Conservation (phyloP, 495 filamentous ascomycete species). For the Tuber microsphaerosporum region DNA sequence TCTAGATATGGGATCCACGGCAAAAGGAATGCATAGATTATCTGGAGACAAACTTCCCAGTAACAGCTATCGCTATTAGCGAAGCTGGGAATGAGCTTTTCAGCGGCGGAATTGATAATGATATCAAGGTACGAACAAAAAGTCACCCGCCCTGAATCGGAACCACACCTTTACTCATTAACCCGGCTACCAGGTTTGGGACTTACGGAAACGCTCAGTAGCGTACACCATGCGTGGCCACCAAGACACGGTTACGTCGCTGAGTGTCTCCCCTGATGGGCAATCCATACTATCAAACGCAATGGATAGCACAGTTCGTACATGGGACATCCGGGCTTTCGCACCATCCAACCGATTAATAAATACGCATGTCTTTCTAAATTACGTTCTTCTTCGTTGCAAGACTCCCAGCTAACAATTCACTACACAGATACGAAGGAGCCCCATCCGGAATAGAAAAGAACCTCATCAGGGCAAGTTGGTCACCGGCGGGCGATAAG, state of each 20-base stretch:
- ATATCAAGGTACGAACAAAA: slow-evolving; percentile 63
- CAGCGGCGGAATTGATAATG: slow-evolving; percentile 91
- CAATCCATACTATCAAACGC: slow-evolving; percentile 85
- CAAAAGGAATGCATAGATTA: slow-evolving; percentile 83
- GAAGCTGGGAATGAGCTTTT: slow-evolving; percentile 95
- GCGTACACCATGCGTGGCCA: slow-evolving; percentile 85
- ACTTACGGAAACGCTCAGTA: slow-evolving; percentile 80
- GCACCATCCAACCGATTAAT: slow-evolving; percentile 78
- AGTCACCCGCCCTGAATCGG: not conserved
- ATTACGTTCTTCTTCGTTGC: not conserved
- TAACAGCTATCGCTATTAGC: slow-evolving; percentile 81
- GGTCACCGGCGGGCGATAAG: slow-evolving; percentile 77
- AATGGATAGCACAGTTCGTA: slow-evolving; percentile 85
- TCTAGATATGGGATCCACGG: slow-evolving; percentile 81
- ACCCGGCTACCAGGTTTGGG: slow-evolving; percentile 52
- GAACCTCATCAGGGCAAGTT: slow-evolving; percentile 85
- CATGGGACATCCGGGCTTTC: slow-evolving; percentile 95
- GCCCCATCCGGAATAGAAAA: slow-evolving; percentile 81
- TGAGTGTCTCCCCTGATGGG: slow-evolving; percentile 83
- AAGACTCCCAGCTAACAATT: not conserved
- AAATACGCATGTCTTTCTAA: slow-evolving; percentile 53
- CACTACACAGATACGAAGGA: slow-evolving; percentile 52
- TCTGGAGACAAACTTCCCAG: slow-evolving; percentile 83
- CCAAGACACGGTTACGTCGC: slow-evolving; percentile 82
- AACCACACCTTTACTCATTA: slow-evolving; percentile 8